Conservation (phyloP, 208 protist species). For the Trypanosoma lewisi region DNA sequence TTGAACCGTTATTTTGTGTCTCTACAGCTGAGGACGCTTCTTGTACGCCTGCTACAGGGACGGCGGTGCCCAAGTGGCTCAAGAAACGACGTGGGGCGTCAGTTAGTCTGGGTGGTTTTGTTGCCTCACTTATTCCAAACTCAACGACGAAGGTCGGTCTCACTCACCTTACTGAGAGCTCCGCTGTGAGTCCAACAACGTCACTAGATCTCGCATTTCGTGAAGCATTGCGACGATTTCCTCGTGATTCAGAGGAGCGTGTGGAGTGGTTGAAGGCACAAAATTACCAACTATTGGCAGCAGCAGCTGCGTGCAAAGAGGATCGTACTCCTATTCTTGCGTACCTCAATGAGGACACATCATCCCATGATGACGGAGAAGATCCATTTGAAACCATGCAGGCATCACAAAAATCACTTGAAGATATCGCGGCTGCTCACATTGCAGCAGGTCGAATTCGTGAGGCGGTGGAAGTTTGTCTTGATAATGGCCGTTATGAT, state of each 20-base stretch:
- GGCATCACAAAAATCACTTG: slow-evolving; percentile 56
- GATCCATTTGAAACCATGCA: slow-evolving; percentile 66
- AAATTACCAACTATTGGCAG: slow-evolving; percentile 56
- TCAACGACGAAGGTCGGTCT: slow-evolving; percentile 29
- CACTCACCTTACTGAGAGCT: slow-evolving; percentile 24
- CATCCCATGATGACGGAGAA: slow-evolving; percentile 28
- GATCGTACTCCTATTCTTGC: slow-evolving; percentile 64
- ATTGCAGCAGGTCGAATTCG: slow-evolving; percentile 62
- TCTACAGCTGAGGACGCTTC: slow-evolving; percentile 49
- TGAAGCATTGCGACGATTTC: slow-evolving; percentile 28
- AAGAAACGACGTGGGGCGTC: slow-evolving; percentile 61
- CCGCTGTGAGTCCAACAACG: slow-evolving; percentile 33
- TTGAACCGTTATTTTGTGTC: slow-evolving; percentile 73
- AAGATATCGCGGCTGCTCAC: slow-evolving; percentile 57
- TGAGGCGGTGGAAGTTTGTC: slow-evolving; percentile 74
- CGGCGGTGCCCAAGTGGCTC: slow-evolving; percentile 52
- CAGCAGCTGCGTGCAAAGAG: slow-evolving; percentile 46
- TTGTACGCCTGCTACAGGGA: background rate
- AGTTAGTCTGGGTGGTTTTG: slow-evolving; percentile 48
- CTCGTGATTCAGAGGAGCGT: slow-evolving; percentile 43
- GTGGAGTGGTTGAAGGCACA: slow-evolving; percentile 54
- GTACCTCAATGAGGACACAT: slow-evolving; percentile 38
- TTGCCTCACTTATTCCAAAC: slow-evolving; percentile 44
- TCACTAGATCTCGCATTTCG: slow-evolving; percentile 27
- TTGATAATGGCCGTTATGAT: slow-evolving; percentile 54